phyloP scores from a whole-genome alignment of 2,329 filamentous ascomycete species.

The Myotisia sp. region DNA sequence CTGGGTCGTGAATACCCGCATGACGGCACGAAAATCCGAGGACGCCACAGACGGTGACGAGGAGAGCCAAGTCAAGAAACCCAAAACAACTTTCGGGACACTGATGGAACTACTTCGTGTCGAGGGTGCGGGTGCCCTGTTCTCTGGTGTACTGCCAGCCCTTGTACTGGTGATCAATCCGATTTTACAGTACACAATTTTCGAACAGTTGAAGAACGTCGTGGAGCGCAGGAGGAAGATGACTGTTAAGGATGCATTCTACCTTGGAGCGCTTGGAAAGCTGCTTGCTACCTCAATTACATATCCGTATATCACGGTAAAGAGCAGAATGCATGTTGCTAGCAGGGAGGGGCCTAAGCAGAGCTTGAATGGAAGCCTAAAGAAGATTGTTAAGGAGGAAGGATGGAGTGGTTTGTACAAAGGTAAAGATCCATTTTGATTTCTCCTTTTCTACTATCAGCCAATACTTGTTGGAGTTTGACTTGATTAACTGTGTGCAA shows the following conservation, averaged over 20 bases:
- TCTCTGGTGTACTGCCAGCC: slow-evolving; percentile 82
- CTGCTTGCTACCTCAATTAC: slow-evolving; percentile 85
- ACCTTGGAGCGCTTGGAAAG: slow-evolving; percentile 86
- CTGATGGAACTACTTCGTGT: slow-evolving; percentile 65
- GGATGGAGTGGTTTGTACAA: slow-evolving; percentile 89
- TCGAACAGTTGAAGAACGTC: slow-evolving; percentile 91
- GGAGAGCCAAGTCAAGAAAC: slow-evolving; percentile 32
- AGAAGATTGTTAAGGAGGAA: slow-evolving; percentile 69
- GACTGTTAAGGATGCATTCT: slow-evolving; percentile 75
- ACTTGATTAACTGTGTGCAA: slow-evolving; percentile 3
- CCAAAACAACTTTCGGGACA: slow-evolving; percentile 64
- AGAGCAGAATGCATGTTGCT: slow-evolving; percentile 93
- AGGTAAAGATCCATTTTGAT: slow-evolving; percentile 42
- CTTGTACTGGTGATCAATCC: slow-evolving; percentile 94
- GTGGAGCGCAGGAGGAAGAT: slow-evolving; percentile 65
- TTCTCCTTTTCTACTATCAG: background rate
- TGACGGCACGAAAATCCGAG: slow-evolving; percentile 74
- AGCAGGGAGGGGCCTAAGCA: slow-evolving; percentile 61
- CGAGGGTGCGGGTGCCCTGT: slow-evolving; percentile 73
- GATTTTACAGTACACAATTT: slow-evolving; percentile 95
- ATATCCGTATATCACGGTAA: slow-evolving; percentile 97
- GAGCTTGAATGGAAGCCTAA: slow-evolving; percentile 63
- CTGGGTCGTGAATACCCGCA: slow-evolving; percentile 97
- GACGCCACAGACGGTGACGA: slow-evolving; percentile 31
- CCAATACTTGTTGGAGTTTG: no score